phyloP scores from a whole-genome alignment of 1,284 basidiomycete species.

The Exobasidium cylindrosporum region DNA sequence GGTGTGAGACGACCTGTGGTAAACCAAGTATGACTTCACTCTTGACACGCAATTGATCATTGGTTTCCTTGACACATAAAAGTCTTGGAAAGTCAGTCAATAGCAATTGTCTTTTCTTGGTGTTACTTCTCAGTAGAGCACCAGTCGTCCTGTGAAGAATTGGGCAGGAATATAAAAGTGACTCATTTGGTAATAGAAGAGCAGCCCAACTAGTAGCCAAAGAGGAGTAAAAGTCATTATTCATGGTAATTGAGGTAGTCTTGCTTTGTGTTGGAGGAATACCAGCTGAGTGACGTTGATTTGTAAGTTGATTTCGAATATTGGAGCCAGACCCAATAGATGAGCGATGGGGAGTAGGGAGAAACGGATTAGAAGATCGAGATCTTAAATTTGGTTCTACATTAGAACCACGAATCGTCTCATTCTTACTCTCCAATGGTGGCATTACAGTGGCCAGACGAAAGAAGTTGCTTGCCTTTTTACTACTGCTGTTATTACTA shows the following conservation, averaged over 20 bases:
- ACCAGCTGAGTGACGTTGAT: not conserved
- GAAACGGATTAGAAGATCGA: not conserved
- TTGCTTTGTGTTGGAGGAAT: not conserved
- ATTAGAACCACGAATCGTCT: not conserved
- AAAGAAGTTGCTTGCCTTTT: conserved; percentile 16
- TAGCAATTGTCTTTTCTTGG: conserved; percentile 58
- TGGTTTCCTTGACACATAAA: conserved; percentile 59
- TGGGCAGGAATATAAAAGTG: conserved; percentile 41
- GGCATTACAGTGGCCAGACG: conserved; percentile 9
- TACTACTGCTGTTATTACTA: conserved; percentile 6
- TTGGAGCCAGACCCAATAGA: not conserved
- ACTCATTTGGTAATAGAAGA: conserved; percentile 41
- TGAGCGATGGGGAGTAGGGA: no score
- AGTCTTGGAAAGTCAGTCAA: conserved; percentile 61
- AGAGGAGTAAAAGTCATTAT: not conserved
- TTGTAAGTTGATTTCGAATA: not conserved
- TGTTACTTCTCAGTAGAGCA: conserved; percentile 49
- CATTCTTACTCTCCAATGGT: not conserved
- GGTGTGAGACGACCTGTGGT: conserved; percentile 45
- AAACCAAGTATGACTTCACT: conserved; percentile 57
- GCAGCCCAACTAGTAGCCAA: conserved; percentile 29
- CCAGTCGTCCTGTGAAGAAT: conserved; percentile 45
- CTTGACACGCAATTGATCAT: conserved; percentile 56
- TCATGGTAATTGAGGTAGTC: not conserved
- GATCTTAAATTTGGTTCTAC: not conserved